phyloP scores from a whole-genome alignment of 306 rosid genomes.

The Gastrolobium villosum region DNA sequence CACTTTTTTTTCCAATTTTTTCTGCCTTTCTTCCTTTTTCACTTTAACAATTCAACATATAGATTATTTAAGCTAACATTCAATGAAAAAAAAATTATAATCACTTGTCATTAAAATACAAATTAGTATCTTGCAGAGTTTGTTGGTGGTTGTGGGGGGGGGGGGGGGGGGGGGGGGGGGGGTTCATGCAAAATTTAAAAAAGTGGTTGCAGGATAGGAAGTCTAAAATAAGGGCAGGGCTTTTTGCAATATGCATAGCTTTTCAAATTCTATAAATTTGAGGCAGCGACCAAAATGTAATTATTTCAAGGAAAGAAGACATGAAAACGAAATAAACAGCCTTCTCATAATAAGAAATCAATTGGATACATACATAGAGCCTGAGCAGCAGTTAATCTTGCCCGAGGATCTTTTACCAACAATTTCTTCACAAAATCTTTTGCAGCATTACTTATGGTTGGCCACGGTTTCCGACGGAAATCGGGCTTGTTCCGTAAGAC shows the following conservation, averaged over 20 bases:
- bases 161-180: not conserved
- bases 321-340: conserved; percentile 39
- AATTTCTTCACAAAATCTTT: conserved; percentile 97
- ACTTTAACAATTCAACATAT: conserved; percentile 19
- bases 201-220: not conserved
- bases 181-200: not conserved
- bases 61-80: conserved; percentile 8
- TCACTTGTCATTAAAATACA: conserved; percentile 15
- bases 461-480: conserved; percentile 98
- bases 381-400: conserved; percentile 99
- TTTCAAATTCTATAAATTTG: conserved; percentile 45
- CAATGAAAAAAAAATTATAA: conserved; percentile 8
- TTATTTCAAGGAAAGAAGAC: conserved; percentile 31
- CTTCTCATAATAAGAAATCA: conserved; percentile 42
- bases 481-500: conserved; percentile 95
- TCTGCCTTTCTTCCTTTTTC: not conserved
- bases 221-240: conserved; percentile 13
- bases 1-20: not conserved
- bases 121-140: not conserved
- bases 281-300: conserved; percentile 19
- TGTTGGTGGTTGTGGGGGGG: no score
- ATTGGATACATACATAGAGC: conserved; percentile 81
- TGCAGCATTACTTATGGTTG: conserved; percentile 75
- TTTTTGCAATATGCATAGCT: conserved; percentile 21
- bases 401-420: conserved; percentile 95